Evolutionary conservation across 495 filamentous ascomycete species (phyloP), one percentile per base, ranked within the genome.

Genomic region (Penicillium longicatenatum): DNA sequence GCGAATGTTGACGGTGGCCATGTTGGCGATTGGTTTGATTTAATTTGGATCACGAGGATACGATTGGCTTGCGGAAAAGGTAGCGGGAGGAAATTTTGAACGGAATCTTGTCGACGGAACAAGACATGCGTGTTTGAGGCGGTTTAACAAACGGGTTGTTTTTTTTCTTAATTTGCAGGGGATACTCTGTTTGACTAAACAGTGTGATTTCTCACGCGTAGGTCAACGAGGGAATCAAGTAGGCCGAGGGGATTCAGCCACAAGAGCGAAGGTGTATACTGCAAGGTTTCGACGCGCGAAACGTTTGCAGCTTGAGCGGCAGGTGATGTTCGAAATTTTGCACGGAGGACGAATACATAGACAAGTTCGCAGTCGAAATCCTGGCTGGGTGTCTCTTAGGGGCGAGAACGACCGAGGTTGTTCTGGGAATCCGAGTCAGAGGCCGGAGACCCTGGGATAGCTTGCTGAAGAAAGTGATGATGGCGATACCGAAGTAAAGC

Each of bases 1-100:
- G 74, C 93, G 93, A 83, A 98, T 93, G 78, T 98, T 98, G 84
- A 98, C 82, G 77, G 87, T 89, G 76, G 87, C 87, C 89, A 93
- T 93, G 75, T 60, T 86, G 80, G 82, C 83, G 79, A 76, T 79
- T 67, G 59, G 57, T 50, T 48, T 59, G 29, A 55, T 52, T 50
- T 43, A n/a, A 29, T 20, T 43, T 53, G 55, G 26, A 37, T 67
- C 66, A 69, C 51, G 49, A 65, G 52, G 65, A 59, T n/a, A 59
- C 50, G 52, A 26, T 48, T 37, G 49, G 57, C 37, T 68, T 65
- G 62, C 57, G 60, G 54, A 60, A 68, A 31, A 70, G 49, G 64
- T 67, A 66, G 67, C 74, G 73, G 66, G 73, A 69, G 69, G 70
- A 65, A 66, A 66, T 71, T 69, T 74, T 67, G 69, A 74, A 68